Evolutionary conservation across 495 filamentous ascomycete genomes (phyloP).

Genomic region (Hypoxylon subgilvum): DNA sequence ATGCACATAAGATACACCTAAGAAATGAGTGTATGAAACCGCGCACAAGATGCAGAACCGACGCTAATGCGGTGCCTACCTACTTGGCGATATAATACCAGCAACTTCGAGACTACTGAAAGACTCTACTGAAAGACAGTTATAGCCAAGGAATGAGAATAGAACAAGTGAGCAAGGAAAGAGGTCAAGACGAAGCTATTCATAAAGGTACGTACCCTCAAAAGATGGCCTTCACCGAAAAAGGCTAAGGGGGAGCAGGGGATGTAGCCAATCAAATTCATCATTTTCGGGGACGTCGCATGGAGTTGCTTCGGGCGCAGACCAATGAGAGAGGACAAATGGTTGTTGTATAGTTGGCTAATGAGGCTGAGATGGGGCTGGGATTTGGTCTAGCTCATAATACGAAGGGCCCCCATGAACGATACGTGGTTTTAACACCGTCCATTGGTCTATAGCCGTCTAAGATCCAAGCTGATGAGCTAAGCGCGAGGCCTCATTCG

Average conservation of each 20-base stretch:
- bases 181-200: constrained; percentile 6
- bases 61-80: too few species aligned
- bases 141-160: not conserved
- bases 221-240: constrained; percentile 5
- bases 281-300: too few species aligned
- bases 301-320: too few species aligned
- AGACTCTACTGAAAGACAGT: too few species aligned
- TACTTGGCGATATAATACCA: too few species aligned
- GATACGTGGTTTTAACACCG: not conserved
- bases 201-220: not conserved
- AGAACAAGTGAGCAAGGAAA: not conserved
- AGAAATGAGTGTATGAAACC: not conserved
- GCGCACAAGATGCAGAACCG: too few species aligned
- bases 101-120: too few species aligned
- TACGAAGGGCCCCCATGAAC: constrained; percentile 25
- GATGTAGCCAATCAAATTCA: constrained; percentile 10
- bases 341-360: not conserved
- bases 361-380: constrained; percentile 34
- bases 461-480: constrained; percentile 17
- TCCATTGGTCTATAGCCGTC: constrained; percentile 21
- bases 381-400: constrained; percentile 28
- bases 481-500: constrained; percentile 30
- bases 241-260: constrained; percentile 4
- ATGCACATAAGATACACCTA: not conserved
- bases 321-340: not conserved